Base-by-base conservation (phyloP, 352 stramenopile genomes). In the Elongisporangium anandrum region DNA sequence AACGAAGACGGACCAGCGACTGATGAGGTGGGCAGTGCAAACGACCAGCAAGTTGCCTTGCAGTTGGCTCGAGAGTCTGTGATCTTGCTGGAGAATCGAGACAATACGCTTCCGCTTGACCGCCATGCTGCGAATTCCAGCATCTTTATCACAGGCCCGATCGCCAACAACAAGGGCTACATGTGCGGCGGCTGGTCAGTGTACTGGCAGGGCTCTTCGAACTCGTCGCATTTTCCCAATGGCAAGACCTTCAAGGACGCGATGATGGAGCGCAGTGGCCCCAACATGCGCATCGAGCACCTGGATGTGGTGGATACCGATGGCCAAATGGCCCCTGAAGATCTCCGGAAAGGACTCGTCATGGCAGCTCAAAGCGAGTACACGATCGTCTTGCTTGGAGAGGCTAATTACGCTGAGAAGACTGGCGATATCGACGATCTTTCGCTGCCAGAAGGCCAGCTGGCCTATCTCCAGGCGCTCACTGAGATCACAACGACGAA, bases 371-470 rank as follows among this genome's bases (percentile, higher is more conserved):
- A 70, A 26, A 87, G 82, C 16, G 70, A 89, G 39, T 91, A 87
- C 57, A 92, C 89, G 3, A 53, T 97, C 10, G 75, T 88, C 3
- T 77, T 70, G 16, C 52, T 97, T 7, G 88, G 88, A 12, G 88
- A 96, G 56, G 59, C 47, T 23, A 85, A 79, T n/a, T 96, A 95
- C 52, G 73, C 88, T 0, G 88, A 96, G 57, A 95, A 95, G 39
- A 72, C 63, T 17, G 88, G 88, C 1, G 85, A 96, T 57, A 85
- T 94, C 34, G 63, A 73, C 0, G 67, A 75, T 15, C 66, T 88
- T 24, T 66, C 72, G 13, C 64, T 96, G 4, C 81, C 87, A 0
- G 22, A 52, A 17, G 83, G 84, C 5, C 79, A 95, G 21, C 60
- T 73, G 4, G 62, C 57, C 56, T 95, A 94, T 52, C 62, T 96